Base-by-base conservation (phyloP, 1,139 yeast species). In the Geotrichum klebahnii region DNA sequence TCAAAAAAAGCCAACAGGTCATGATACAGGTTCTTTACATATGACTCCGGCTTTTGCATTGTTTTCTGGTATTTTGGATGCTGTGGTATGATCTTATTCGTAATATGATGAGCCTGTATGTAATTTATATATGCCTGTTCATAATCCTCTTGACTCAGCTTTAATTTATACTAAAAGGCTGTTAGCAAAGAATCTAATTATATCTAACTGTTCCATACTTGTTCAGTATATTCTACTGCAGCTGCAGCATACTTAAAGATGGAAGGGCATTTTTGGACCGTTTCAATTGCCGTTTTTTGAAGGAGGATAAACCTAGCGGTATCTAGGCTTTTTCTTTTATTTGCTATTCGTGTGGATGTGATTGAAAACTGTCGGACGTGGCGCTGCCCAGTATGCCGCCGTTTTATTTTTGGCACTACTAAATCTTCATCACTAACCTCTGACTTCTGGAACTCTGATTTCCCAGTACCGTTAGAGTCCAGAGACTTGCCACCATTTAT, bases 41-140 rank as follows among this genome's bases (percentile, higher is more conserved):
- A 49, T 28, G 48, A 47, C 36, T 33, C 44, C 17, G 23, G 38
- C 29, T 45, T 39, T 29, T 43, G 44, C 37, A 42, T 41, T 33
- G 52, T 50, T 14, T 45, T 38, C 39, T 39, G 39, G 36, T 39
- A 56, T n/a, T 46, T 42, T 9, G 49, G 47, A 17, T 47, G 41
- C n/a, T 33, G 20, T 14, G 58, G 57, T 10, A 56, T 53, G 10
- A 51, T 16, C 31, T 48, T 47, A 24, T 39, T 20, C 22, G 57
- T 36, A 12, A 56, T 44, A 17, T 39, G 47, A 32, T 46, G 41
- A 3, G 55, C 49, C 38, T 53, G 53, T 23, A 53, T 34, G 44
- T 44, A 52, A 12, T 46, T 35, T 10, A 46, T 42, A 20, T 49
- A 48, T 6, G 57, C 57, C 35, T 35, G 35, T 29, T 51, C 56